These are phyloP conservation scores for Cystoderma amianthinum DNA, from an alignment of 768 basidiomycete species.

Conservation along the genomic window DNA sequence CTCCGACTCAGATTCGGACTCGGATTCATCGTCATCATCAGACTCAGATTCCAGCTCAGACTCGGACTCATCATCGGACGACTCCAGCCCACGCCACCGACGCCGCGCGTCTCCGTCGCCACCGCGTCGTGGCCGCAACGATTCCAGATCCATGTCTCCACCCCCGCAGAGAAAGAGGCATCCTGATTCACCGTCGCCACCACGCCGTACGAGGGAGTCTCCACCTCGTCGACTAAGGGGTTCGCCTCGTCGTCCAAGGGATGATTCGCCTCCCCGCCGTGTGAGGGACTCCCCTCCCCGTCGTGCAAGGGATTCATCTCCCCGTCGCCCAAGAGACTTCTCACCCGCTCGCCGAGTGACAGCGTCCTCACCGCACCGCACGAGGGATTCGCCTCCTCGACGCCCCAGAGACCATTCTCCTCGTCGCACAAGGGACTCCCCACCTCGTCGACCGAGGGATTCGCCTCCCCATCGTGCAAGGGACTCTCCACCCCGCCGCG, in stretches of 20 bases:
- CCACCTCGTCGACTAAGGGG: conserved; percentile 7
- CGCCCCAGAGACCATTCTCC: conserved; percentile 8
- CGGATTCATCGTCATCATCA: conserved; percentile 12
- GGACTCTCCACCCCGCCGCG: neutral
- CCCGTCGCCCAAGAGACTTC: neutral
- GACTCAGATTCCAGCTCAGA: conserved; percentile 20
- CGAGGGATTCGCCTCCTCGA: neutral
- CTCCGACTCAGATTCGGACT: conserved; percentile 29
- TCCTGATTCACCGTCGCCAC: conserved; percentile 14
- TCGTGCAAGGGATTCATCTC: neutral
- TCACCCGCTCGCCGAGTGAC: no score
- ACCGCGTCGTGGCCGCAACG: conserved; percentile 11
- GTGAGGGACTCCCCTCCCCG: neutral
- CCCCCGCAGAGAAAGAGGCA: conserved; percentile 12
- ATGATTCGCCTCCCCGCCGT: neutral
- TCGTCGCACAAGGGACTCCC: conserved; percentile 7
- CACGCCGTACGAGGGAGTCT: conserved; percentile 12
- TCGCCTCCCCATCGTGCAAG: neutral
- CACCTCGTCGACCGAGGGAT: conserved; percentile 3
- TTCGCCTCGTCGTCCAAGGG: conserved; percentile 7
- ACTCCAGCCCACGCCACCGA: conserved; percentile 14
- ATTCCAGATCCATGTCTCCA: conserved; percentile 11
- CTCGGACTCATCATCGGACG: conserved; percentile 19
- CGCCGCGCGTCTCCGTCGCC: conserved; percentile 17
- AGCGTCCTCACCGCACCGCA: no score